Evolutionary conservation across 352 stramenopile species (phyloP).

Genomic region (Phytophthora ohioensis): DNA sequence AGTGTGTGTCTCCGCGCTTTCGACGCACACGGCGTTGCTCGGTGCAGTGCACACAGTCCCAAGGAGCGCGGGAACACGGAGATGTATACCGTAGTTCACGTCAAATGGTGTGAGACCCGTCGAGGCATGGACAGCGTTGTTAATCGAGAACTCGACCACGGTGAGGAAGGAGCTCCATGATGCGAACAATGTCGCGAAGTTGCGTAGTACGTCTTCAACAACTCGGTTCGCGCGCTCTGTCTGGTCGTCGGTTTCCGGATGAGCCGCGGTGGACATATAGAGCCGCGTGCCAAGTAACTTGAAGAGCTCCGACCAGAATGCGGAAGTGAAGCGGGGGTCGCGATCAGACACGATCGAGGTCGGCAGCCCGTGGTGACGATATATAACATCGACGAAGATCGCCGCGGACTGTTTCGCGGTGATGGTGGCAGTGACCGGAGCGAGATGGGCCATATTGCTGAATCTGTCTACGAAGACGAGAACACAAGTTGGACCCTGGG

Average conservation of each 20-base stretch:
- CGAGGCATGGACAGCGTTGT: background rate
- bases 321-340: no score
- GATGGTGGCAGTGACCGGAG: conserved; percentile 7
- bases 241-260: conserved; percentile 7
- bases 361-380: conserved; percentile 24
- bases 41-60: background rate
- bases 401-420: conserved; percentile 20
- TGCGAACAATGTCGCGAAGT: background rate
- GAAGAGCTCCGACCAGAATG: no score
- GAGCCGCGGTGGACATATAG: conserved; percentile 2
- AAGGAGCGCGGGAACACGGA: conserved; percentile 1
- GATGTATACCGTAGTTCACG: background rate
- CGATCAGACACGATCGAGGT: background rate
- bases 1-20: no score
- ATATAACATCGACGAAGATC: conserved; percentile 36
- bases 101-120: background rate
- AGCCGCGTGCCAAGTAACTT: background rate
- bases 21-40: no score
- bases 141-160: conserved; percentile 2
- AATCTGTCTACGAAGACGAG: no score
- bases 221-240: background rate
- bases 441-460: conserved; percentile 10
- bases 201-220: background rate
- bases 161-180: conserved; percentile 9
- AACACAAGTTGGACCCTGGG: no score